A percentile compares a stretch with the other conserved stretches of the same genome.
Evolutionary conservation across 1,284 basidiomycete genomes (phyloP).

Genomic region (Ceratobasidium sp.): DNA sequence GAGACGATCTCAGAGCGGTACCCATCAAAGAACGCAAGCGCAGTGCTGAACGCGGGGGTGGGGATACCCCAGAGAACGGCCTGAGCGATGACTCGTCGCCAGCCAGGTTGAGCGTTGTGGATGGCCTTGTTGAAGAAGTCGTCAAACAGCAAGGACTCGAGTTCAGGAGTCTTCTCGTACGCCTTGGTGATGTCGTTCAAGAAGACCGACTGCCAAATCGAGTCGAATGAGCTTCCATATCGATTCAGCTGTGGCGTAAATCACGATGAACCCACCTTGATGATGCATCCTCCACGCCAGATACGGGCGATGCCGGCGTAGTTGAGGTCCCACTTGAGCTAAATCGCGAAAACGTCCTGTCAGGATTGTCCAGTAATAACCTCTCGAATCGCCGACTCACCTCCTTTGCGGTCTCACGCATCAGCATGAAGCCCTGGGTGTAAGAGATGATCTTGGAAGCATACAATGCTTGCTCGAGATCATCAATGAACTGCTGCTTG

Average conservation of each 20-base stretch:
- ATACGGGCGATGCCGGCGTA: conserved; percentile 98
- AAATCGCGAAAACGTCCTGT: conserved; percentile 31
- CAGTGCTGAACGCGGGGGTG: conserved; percentile 94
- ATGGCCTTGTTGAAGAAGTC: conserved; percentile 98
- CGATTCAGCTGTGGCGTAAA: conserved; percentile 44
- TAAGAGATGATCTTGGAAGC: conserved; percentile 99
- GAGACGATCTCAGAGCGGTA: conserved; percentile 89
- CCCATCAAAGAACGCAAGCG: conserved; percentile 98
- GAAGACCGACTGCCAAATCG: conserved; percentile 78
- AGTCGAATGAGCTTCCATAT: conserved; percentile 5
- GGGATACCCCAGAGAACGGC: conserved; percentile 98
- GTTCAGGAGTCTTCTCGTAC: conserved; percentile 85
- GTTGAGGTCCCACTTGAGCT: conserved; percentile 86
- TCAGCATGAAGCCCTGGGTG: conserved; percentile 99
- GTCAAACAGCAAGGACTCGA: conserved; percentile 96
- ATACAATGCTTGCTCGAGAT: conserved; percentile 99
- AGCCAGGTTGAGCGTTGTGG: conserved; percentile 95
- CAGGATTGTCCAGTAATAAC: conserved; percentile 50
- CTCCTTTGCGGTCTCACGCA: conserved; percentile 98
- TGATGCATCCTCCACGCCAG: conserved; percentile 99
- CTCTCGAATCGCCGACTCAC: conserved; percentile 65
- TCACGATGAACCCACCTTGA: conserved; percentile 69
- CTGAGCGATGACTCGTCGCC: conserved; percentile 97
- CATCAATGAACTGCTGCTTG: conserved; percentile 98
- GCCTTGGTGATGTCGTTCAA: conserved; percentile 92